A percentile compares a stretch with the other conserved stretches of the same genome.
These are phyloP conservation scores for Epichloe gansuensis DNA, from an alignment of 2,329 filamentous ascomycete genomes.

Conservation along the genomic window DNA sequence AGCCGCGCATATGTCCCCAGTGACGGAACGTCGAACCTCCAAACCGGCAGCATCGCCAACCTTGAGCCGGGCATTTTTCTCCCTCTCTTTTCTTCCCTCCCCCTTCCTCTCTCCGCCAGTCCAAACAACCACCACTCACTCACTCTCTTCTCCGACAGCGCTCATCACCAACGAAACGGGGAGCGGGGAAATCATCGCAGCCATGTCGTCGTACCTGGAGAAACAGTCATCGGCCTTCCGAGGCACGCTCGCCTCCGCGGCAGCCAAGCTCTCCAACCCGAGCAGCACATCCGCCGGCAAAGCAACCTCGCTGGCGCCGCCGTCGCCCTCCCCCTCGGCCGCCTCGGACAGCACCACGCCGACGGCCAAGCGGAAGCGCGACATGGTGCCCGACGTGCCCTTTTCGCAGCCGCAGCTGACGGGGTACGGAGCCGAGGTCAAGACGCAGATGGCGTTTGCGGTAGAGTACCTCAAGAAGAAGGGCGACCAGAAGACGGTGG, in stretches of 20 bases:
- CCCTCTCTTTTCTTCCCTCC: not conserved
- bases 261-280: conserved; percentile 46
- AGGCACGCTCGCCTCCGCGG: conserved; percentile 48
- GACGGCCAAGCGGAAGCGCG: conserved; percentile 49
- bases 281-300: conserved; percentile 30
- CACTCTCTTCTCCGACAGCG: too few relatives aligned
- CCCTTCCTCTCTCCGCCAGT: not conserved
- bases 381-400: conserved; percentile 36
- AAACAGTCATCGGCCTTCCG: conserved; percentile 51
- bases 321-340: conserved; percentile 47
- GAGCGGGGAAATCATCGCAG: conserved; percentile 9
- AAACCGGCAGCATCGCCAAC: not conserved
- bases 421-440: conserved; percentile 64
- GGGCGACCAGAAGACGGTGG: conserved; percentile 53
- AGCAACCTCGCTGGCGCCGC: conserved; percentile 33
- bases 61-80: not conserved
- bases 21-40: not conserved
- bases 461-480: conserved; percentile 70
- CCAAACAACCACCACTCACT: not conserved
- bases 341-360: conserved; percentile 49
- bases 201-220: conserved; percentile 51
- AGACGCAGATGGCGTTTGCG: conserved; percentile 79
- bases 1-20: not conserved
- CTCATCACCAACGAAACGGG: too few relatives aligned
- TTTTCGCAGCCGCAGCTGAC: conserved; percentile 69